Percentiles rank a stretch among this genome's conserved stretches.
phyloP scores from a whole-genome alignment of 306 rosid species.

The Lathyrus aphaca region DNA sequence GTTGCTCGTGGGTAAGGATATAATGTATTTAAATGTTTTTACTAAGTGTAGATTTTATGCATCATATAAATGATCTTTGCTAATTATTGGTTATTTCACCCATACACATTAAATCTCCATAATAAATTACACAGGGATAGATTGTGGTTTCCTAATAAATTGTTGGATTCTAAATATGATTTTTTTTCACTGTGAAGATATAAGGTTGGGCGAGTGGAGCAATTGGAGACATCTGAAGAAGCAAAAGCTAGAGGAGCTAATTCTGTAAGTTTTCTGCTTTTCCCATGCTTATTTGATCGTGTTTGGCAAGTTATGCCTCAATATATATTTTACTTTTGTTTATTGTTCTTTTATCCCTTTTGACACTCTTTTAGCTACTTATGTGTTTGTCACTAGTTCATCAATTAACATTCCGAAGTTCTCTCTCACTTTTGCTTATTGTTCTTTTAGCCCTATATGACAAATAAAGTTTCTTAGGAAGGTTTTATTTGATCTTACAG shows the following conservation, averaged over 20 bases:
- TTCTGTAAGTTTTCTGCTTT: conserved; percentile 65
- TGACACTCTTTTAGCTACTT: too few relatives aligned
- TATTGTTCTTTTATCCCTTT: background rate
- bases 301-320: conserved; percentile 20
- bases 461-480: background rate
- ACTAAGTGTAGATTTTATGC: conserved; percentile 30
- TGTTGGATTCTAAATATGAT: conserved; percentile 24
- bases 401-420: conserved; percentile 25
- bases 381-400: background rate
- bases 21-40: conserved; percentile 24
- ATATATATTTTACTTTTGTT: background rate
- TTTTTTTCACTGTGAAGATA: conserved; percentile 63
- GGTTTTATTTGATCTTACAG: conserved; percentile 24
- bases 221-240: conserved; percentile 82
- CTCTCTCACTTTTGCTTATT: background rate
- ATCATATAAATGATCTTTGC: conserved; percentile 16
- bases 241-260: conserved; percentile 80
- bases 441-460: background rate
- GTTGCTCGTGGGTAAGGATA: conserved; percentile 93
- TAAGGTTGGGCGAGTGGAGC: conserved; percentile 97
- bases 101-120: conserved; percentile 14
- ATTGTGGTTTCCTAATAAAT: conserved; percentile 11
- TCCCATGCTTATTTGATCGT: conserved; percentile 26
- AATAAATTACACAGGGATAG: background rate
- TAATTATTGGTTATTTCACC: background rate